These are phyloP conservation scores for Avena insularis DNA, from an alignment of 176 grass and related monocot species.

Conservation along the genomic window DNA sequence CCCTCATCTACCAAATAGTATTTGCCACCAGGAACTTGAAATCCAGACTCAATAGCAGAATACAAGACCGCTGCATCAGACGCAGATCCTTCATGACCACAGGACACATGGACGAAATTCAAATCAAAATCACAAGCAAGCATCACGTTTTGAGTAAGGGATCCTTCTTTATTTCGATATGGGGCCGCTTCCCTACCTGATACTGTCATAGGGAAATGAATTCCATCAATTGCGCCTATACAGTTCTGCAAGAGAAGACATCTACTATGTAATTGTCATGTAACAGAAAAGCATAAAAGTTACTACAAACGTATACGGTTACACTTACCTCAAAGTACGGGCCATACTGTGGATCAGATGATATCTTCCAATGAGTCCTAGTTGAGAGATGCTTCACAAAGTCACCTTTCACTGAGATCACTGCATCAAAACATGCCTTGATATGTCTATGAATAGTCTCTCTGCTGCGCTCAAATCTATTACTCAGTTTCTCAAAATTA, in stretches of 20 bases:
- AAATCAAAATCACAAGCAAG: conserved; percentile 59
- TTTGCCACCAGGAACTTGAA: conserved; percentile 52
- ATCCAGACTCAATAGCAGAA: conserved; percentile 45
- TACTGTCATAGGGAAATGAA: conserved; percentile 51
- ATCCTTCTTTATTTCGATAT: conserved; percentile 54
- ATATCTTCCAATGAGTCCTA: conserved; percentile 46
- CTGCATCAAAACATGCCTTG: conserved; percentile 56
- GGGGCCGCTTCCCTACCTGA: conserved; percentile 47
- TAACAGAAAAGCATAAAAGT: conserved; percentile 23
- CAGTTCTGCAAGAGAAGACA: conserved; percentile 44
- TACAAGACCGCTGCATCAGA: conserved; percentile 48
- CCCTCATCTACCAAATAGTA: conserved; percentile 53
- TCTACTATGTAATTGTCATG: neutral
- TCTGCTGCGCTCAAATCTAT: conserved; percentile 52
- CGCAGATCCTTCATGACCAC: conserved; percentile 33
- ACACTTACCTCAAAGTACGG: conserved; percentile 55
- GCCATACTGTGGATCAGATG: conserved; percentile 37
- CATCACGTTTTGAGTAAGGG: conserved; percentile 53
- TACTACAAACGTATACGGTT: neutral
- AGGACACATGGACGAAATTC: conserved; percentile 50
- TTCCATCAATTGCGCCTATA: conserved; percentile 49
- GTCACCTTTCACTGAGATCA: conserved; percentile 35
- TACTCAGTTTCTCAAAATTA: conserved; percentile 48
- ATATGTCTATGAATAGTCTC: conserved; percentile 65
- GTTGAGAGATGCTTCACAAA: conserved; percentile 45